phyloP scores from a whole-genome alignment of 148 eudicot genomes.

The Bassia scoparia region DNA sequence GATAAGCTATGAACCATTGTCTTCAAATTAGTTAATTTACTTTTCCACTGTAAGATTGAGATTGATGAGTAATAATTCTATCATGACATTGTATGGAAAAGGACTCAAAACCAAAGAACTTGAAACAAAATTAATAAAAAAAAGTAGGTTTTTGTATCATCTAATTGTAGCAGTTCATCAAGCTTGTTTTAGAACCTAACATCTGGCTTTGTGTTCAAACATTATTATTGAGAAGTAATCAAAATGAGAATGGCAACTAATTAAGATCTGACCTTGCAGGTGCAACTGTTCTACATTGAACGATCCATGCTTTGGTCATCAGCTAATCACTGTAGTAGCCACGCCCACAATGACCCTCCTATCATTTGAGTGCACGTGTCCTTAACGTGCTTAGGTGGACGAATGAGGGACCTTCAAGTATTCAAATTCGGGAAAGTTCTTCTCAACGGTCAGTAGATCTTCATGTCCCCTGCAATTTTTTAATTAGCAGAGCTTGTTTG shows the following conservation, averaged over 20 bases:
- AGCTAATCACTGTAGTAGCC: slow-evolving; percentile 11
- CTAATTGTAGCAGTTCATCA: background rate
- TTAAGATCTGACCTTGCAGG: slow-evolving; percentile 18
- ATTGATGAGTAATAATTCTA: background rate
- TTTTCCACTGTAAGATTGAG: background rate
- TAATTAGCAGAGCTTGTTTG: slow-evolving; percentile 21
- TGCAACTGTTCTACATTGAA: background rate
- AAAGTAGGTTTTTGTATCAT: background rate
- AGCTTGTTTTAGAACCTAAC: slow-evolving; percentile 14
- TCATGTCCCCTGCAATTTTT: slow-evolving; percentile 19
- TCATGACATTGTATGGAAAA: slow-evolving; percentile 1
- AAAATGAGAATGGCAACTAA: slow-evolving; percentile 3
- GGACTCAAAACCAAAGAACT: background rate
- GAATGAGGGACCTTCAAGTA: slow-evolving; percentile 24
- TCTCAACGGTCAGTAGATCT: slow-evolving; percentile 31
- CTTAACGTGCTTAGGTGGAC: slow-evolving; percentile 14
- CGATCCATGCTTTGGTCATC: slow-evolving; percentile 12
- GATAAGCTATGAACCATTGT: background rate
- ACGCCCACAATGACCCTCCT: slow-evolving; percentile 9
- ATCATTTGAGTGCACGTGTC: slow-evolving; percentile 13
- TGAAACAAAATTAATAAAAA: background rate
- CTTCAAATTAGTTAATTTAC: too few relatives aligned
- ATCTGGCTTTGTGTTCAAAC: slow-evolving; percentile 5
- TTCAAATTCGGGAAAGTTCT: slow-evolving; percentile 24
- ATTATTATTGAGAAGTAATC: background rate